Base-by-base conservation (phyloP, 352 stramenopile species). In the Pythium coloratum region DNA sequence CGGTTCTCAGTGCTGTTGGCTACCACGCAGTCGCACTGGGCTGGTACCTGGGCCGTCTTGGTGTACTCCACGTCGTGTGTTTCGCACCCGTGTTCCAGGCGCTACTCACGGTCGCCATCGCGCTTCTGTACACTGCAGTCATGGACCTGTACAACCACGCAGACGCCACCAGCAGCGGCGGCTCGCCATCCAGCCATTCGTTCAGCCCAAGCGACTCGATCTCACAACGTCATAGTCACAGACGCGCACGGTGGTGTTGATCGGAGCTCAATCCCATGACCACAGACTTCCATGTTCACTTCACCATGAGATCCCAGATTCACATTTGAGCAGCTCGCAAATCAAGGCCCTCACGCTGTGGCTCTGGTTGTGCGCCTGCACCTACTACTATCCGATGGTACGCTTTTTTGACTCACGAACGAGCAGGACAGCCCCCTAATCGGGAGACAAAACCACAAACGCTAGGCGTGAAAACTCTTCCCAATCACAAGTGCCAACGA, bases 21-120 rank as follows among this genome's bases (percentile, higher is more conserved):
- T 69, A 69, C 40, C 60, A 73, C 10, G 34, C 38, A 10, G 47
- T 68, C 9, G 64, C 24, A 18, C 47, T 73, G 13, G 46, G 53
- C 16, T 73, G 66, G 66, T 68, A 51, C n/a, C 10, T 54, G 4
- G 47, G 33, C n/a, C 49, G 28, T 2, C 34, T 73, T 7, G 60
- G 40, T 4, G 33, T 65, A 2, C 16, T 62, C 28, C 38, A 59
- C 24, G 55, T 73, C 55, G 46, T 68, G 28, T 62, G 46, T 18
- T n/a, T 59, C 3, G 60, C 55, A 2, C 59, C 66, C 6, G 28
- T 50, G 40, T 62, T 57, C 38, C 67, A 69, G 40, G 28, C 62
- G 14, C 36, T 72, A 34, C 66, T 68, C 53, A 60, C 51, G 0
- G 55, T 64, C 30, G 60, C 67, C 0, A 36, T 73, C 30, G 55